A percentile compares a stretch with the other conserved stretches of the same genome.
phyloP scores from a whole-genome alignment of 495 filamentous ascomycete genomes.

The Podospora bellae-mahoneyi region DNA sequence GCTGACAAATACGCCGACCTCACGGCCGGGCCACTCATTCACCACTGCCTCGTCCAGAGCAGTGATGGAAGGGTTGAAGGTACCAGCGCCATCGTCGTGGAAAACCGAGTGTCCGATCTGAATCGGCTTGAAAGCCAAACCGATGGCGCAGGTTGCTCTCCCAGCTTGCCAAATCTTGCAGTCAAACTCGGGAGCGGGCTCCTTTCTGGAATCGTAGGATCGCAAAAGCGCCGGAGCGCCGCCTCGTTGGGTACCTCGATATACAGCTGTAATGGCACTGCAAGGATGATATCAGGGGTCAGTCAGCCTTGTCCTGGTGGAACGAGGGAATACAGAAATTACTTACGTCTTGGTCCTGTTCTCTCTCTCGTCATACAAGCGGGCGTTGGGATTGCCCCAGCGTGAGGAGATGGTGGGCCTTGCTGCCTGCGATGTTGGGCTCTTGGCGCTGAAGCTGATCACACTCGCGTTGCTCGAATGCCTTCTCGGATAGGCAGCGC shows the following conservation, averaged over 20 bases:
- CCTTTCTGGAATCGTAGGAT: conserved; percentile 91
- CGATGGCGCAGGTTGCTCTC: conserved; percentile 88
- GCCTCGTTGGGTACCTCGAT: conserved; percentile 70
- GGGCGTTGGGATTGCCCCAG: conserved; percentile 59
- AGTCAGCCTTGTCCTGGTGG: neutral
- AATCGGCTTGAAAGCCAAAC: conserved; percentile 92
- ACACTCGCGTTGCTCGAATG: conserved; percentile 60
- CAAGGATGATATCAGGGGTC: conserved; percentile 28
- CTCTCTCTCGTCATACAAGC: conserved; percentile 76
- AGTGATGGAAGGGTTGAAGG: conserved; percentile 84
- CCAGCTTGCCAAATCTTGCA: conserved; percentile 96
- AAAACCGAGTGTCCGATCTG: conserved; percentile 90
- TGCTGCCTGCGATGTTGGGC: conserved; percentile 38
- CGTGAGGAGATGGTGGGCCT: conserved; percentile 44
- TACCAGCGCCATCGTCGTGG: conserved; percentile 87
- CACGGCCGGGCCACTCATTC: conserved; percentile 92
- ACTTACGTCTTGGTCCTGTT: conserved; percentile 88
- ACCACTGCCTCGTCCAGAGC: conserved; percentile 84
- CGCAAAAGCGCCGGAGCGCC: conserved; percentile 69
- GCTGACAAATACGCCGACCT: conserved; percentile 85
- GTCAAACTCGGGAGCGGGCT: conserved; percentile 81
- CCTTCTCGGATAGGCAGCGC: conserved; percentile 39
- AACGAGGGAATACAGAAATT: neutral
- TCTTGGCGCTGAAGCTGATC: conserved; percentile 55
- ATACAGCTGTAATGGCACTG: conserved; percentile 87